A percentile compares a stretch with the other conserved stretches of the same genome.
Conservation (phyloP, 2,329 filamentous ascomycete genomes). For the Penicillium rolfsii region DNA sequence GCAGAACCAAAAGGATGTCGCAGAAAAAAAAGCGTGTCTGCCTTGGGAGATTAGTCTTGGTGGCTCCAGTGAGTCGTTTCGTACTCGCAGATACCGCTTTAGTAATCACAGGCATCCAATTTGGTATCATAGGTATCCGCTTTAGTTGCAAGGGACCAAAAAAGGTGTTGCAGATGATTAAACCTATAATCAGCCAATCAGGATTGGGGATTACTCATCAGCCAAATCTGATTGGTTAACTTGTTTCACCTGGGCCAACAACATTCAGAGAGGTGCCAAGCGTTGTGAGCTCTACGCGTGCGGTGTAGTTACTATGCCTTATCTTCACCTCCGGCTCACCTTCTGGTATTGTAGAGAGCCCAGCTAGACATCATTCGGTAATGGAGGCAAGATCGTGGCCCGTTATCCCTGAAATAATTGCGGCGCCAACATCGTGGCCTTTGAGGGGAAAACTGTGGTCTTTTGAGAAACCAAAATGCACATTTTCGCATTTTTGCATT, state of each 20-base stretch:
- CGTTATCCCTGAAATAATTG: neutral
- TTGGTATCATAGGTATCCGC: too few species aligned
- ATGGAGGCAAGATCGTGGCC: neutral
- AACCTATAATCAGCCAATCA: too few species aligned
- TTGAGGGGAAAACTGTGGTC: neutral
- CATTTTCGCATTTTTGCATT: too few species aligned
- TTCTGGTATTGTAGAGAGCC: constrained; percentile 1
- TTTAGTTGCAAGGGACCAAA: too few species aligned
- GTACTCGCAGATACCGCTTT: too few species aligned
- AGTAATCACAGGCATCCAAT: too few species aligned
- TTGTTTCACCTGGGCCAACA: neutral
- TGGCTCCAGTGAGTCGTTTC: neutral
- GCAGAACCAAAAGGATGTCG: too few species aligned
- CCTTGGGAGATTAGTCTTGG: neutral
- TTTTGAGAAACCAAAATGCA: neutral
- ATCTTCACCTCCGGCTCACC: neutral
- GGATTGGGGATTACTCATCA: too few species aligned
- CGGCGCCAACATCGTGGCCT: neutral
- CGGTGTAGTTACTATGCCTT: constrained; percentile 2
- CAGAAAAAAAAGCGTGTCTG: neutral
- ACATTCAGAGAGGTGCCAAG: neutral
- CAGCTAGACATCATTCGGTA: neutral
- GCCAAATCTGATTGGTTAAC: too few species aligned
- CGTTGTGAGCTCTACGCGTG: neutral
- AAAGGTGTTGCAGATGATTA: too few species aligned